Evolutionary conservation across 163 green algal species (phyloP).

Genomic region (Volvox carteri): DNA sequence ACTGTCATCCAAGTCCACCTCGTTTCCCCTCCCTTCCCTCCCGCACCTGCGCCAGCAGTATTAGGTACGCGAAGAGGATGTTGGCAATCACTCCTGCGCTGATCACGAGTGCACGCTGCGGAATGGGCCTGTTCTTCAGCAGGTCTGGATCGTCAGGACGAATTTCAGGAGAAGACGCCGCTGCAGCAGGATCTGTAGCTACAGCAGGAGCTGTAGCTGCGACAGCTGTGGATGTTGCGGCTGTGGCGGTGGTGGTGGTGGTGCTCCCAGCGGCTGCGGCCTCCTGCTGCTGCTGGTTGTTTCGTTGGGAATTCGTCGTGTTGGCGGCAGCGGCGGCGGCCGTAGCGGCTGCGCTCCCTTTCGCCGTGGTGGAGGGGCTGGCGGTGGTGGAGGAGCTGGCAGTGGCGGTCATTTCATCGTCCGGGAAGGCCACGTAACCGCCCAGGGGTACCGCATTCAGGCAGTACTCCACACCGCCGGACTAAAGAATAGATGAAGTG

Average conservation of each 20-base stretch:
- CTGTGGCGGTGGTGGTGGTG: neutral
- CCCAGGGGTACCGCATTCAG: slow-evolving; percentile 94
- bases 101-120: slow-evolving; percentile 70
- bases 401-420: slow-evolving; percentile 82
- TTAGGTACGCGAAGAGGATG: slow-evolving; percentile 89
- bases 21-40: too few relatives aligned
- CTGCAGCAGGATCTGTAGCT: too few relatives aligned
- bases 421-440: slow-evolving; percentile 97
- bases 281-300: neutral
- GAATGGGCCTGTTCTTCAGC: slow-evolving; percentile 89
- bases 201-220: too few relatives aligned
- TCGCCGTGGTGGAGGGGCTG: neutral
- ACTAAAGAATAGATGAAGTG: too few relatives aligned
- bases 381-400: neutral
- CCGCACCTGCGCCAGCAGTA: slow-evolving; percentile 89
- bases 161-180: neutral
- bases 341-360: neutral
- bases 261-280: neutral
- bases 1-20: too few relatives aligned
- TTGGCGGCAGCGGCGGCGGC: neutral
- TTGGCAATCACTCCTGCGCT: slow-evolving; percentile 94
- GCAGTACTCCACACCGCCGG: slow-evolving; percentile 94
- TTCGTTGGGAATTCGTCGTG: neutral
- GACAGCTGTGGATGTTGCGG: too few relatives aligned
- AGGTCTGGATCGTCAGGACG: slow-evolving; percentile 87